Base-by-base conservation (phyloP, 495 filamentous ascomycete genomes). In the Lasiosphaeriaceae sp. region DNA sequence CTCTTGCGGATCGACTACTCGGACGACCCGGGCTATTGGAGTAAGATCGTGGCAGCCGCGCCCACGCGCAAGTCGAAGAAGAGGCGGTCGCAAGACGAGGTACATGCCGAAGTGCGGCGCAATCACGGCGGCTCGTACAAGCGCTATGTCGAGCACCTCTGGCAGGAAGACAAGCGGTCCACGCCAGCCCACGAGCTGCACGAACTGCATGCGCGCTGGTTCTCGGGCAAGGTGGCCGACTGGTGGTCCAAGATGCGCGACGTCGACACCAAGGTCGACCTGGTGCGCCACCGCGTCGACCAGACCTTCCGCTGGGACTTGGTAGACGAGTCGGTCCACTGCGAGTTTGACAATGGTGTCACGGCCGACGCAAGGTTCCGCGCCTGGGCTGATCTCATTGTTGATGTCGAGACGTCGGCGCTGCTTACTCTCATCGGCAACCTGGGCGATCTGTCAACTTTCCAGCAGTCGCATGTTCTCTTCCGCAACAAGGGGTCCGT, bases 161-260 rank as follows among this genome's bases (percentile, higher is more conserved):
- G 29, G 29, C 24, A 21, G 5, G 54, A 64, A 5, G 24, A 58
- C 17, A 3, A 26, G 19, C 48, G 23, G 11, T 29, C 23, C 5
- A 34, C 9, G 2, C n/a, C n/a, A n/a, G 22, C 2, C 9, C 48
- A 12, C 22, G 24, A 31, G 48, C 7, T 47, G 19, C 9, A 47
- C 7, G 17, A 52, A 39, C 54, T 68, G 5, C 44, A 62, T 9
- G 50, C 19, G 39, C 57, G 64, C 16, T 66, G 61, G 64, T 66
- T 58, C 45, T 52, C 47, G 1, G 12, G 16, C 24, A 31, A 23
- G 5, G 0, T 56, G 12, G 45, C n/a, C n/a, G n/a, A n/a, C n/a
- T n/a, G n/a, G 23, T 54, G 52, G 52, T 4, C 46, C 39, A 47
- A 54, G n/a, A n/a, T n/a, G n/a, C n/a, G n/a, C n/a, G n/a, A n/a